Evolutionary conservation across 2,329 filamentous ascomycete genomes (phyloP).

Genomic region (Didymella sp.): DNA sequence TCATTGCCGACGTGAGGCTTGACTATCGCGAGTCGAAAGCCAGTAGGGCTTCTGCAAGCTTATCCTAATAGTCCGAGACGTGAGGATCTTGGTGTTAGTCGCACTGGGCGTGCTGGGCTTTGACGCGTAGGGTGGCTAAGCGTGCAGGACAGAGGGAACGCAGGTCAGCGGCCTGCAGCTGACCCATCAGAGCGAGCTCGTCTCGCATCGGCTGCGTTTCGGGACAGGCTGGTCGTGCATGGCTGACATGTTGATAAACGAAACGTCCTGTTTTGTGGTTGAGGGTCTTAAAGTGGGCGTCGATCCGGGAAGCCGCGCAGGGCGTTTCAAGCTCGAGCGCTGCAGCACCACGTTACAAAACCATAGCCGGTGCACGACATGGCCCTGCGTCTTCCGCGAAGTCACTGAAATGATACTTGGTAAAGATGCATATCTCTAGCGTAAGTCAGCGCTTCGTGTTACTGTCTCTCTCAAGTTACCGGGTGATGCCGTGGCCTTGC

Average conservation of each 20-base stretch:
- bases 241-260: conserved; percentile 8
- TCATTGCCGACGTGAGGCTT: conserved; percentile 33
- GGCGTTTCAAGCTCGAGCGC: conserved; percentile 6
- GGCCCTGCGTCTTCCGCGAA: neutral
- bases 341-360: neutral
- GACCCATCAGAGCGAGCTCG: conserved; percentile 19
- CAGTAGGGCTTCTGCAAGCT: conserved; percentile 18
- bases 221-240: conserved; percentile 5
- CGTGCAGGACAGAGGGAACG: conserved; percentile 20
- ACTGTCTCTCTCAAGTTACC: neutral
- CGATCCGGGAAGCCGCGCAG: neutral
- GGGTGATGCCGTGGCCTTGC: conserved; percentile 6
- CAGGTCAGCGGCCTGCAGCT: conserved; percentile 4
- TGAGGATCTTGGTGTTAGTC: conserved; percentile 1
- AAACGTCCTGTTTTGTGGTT: conserved; percentile 4
- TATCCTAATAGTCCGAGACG: conserved; percentile 21
- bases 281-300: neutral
- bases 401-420: too few species aligned
- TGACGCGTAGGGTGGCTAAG: conserved; percentile 31
- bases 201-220: conserved; percentile 12
- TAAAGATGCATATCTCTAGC: neutral
- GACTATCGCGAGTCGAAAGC: conserved; percentile 15
- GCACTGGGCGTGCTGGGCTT: conserved; percentile 23
- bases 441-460: neutral
- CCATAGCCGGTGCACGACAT: neutral